A percentile compares a stretch with the other conserved stretches of the same genome.
These are phyloP conservation scores for Monosporascus sp. DNA, from an alignment of 2,329 filamentous ascomycete genomes.

Conservation along the genomic window DNA sequence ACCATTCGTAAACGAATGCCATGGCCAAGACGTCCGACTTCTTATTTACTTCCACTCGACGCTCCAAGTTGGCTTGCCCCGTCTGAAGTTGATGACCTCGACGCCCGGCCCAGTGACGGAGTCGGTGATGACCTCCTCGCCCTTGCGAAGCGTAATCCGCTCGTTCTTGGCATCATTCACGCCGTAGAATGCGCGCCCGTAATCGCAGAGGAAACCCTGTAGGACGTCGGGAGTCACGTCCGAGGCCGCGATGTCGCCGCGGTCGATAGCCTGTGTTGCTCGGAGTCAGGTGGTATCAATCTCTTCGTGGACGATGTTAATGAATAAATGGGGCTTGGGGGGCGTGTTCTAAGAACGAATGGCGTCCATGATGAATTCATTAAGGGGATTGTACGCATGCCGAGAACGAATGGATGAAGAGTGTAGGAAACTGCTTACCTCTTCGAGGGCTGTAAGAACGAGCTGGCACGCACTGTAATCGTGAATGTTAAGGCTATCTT, in stretches of 20 bases:
- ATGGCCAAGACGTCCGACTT: no score
- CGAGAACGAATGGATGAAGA: no score
- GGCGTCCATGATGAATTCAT: no score
- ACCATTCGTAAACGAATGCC: background rate
- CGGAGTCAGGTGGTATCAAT: background rate
- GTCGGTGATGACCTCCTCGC: slow-evolving; percentile 44
- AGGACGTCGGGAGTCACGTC: slow-evolving; percentile 24
- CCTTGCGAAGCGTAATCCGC: slow-evolving; percentile 7
- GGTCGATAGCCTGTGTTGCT: slow-evolving; percentile 27
- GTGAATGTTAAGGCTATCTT: background rate
- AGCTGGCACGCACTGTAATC: slow-evolving; percentile 33
- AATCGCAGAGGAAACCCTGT: slow-evolving; percentile 23
- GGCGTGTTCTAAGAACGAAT: no score
- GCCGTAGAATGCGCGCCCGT: slow-evolving; percentile 22
- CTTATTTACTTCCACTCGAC: slow-evolving; percentile 36
- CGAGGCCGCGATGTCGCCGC: slow-evolving; percentile 20
- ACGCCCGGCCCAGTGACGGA: slow-evolving; percentile 49
- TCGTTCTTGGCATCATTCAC: slow-evolving; percentile 3
- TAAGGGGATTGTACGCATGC: no score
- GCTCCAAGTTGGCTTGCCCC: slow-evolving; percentile 56
- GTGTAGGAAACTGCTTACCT: slow-evolving; percentile 4
- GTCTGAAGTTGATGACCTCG: slow-evolving; percentile 62
- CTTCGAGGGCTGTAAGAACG: slow-evolving; percentile 53
- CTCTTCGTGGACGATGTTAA: no score
- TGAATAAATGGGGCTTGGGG: no score